A percentile compares a stretch with the other conserved stretches of the same genome.
Evolutionary conservation across 768 basidiomycete species (phyloP).

Genomic region (Hirschioporus abietinus): DNA sequence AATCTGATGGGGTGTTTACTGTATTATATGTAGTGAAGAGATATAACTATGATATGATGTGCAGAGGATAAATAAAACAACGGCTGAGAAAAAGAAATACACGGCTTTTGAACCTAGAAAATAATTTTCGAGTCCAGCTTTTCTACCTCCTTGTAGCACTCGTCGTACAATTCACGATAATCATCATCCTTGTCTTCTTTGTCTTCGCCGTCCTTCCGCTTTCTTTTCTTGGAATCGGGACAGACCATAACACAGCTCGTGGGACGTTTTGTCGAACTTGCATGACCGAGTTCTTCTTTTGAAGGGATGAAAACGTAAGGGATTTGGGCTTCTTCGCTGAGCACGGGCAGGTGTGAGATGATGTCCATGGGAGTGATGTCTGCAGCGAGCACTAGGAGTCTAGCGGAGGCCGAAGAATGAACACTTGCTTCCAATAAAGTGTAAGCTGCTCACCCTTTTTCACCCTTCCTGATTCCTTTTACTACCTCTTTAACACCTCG

Average conservation of each 20-base stretch:
- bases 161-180: conserved; percentile 81
- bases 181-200: conserved; percentile 68
- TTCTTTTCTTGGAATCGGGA: conserved; percentile 68
- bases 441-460: conserved; percentile 73
- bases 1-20: background rate
- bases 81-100: conserved; percentile 3
- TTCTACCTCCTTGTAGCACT: conserved; percentile 81
- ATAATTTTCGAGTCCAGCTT: conserved; percentile 68
- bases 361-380: conserved; percentile 99
- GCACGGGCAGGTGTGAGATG: conserved; percentile 90
- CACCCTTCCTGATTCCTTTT: conserved; percentile 95
- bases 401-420: conserved; percentile 23
- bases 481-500: conserved; percentile 98
- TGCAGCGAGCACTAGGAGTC: conserved; percentile 86
- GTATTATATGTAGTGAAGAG: conserved; percentile 11
- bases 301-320: conserved; percentile 88
- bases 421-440: background rate
- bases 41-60: background rate
- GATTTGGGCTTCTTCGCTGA: conserved; percentile 90
- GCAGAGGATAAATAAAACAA: conserved; percentile 5
- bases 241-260: conserved; percentile 97
- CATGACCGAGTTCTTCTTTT: conserved; percentile 93
- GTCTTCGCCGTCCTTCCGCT: conserved; percentile 52
- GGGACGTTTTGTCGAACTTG: conserved; percentile 95
- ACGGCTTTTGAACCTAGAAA: conserved; percentile 37